phyloP scores from a whole-genome alignment of 345 rosid genomes.

The Salix suchowensis region DNA sequence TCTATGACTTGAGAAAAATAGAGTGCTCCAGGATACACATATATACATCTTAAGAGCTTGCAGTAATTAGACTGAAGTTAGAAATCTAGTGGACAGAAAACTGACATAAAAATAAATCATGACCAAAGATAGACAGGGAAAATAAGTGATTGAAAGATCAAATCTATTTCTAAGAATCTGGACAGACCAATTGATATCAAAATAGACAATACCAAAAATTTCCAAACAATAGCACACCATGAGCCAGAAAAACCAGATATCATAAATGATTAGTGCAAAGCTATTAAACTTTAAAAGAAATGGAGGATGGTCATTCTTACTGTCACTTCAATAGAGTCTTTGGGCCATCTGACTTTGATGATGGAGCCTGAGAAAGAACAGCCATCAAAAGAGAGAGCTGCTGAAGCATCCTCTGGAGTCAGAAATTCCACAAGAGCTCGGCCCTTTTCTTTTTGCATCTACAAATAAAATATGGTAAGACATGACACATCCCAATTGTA shows the following conservation, averaged over 20 bases:
- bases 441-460: slow-evolving; percentile 75
- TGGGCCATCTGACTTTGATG: slow-evolving; percentile 82
- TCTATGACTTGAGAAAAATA: neutral
- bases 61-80: neutral
- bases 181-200: neutral
- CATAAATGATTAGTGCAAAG: neutral
- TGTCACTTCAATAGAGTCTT: slow-evolving; percentile 71
- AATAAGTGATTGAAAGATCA: neutral
- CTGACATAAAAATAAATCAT: neutral
- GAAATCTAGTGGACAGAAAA: neutral
- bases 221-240: neutral
- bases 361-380: slow-evolving; percentile 50
- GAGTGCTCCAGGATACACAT: neutral
- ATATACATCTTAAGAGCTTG: neutral
- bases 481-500: slow-evolving; percentile 5
- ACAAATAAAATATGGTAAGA: slow-evolving; percentile 24
- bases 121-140: neutral
- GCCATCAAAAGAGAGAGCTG: slow-evolving; percentile 85
- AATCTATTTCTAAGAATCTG: neutral
- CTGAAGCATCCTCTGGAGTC: slow-evolving; percentile 90
- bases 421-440: slow-evolving; percentile 94
- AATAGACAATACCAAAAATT: neutral
- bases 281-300: slow-evolving; percentile 6
- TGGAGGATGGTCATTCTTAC: slow-evolving; percentile 48
- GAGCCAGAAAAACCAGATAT: neutral